Percentiles rank a stretch among this genome's conserved stretches.
phyloP scores from a whole-genome alignment of 2,329 filamentous ascomycete genomes.

The Sporothrix luriei region DNA sequence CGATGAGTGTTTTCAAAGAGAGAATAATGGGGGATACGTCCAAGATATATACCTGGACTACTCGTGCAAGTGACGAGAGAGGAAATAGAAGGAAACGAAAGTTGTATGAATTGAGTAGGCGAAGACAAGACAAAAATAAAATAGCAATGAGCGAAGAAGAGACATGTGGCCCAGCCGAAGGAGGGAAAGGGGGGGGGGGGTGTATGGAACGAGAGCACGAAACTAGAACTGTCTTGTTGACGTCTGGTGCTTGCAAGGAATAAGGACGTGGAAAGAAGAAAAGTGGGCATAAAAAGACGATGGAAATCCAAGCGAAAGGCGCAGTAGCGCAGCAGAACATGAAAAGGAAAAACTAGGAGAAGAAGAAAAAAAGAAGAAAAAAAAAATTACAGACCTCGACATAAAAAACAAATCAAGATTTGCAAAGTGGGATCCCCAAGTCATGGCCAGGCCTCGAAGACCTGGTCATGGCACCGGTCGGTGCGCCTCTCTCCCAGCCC shows the following conservation, averaged over 20 bases:
- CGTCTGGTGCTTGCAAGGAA: neutral
- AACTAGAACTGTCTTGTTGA: constrained; percentile 12
- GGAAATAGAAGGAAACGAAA: neutral
- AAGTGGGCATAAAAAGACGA: neutral
- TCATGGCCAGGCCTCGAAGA: constrained; percentile 10
- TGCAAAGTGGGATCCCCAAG: neutral
- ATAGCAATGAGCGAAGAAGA: neutral
- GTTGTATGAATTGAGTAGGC: neutral
- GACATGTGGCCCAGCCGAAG: too few relatives aligned
- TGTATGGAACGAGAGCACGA: neutral
- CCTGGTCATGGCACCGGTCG: neutral
- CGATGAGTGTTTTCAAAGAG: neutral
- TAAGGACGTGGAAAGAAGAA: neutral
- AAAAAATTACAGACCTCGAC: neutral
- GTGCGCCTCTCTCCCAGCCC: constrained; percentile 29
- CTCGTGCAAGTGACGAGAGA: neutral
- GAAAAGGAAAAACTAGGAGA: neutral
- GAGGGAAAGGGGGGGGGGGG: neutral
- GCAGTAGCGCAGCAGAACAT: too few relatives aligned
- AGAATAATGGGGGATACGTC: neutral
- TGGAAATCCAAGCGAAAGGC: neutral
- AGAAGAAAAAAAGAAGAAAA: neutral
- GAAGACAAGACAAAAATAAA: neutral
- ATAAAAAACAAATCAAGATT: neutral
- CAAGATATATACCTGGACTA: constrained; percentile 29